A percentile compares a stretch with the other conserved stretches of the same genome.
phyloP scores from a whole-genome alignment of 768 basidiomycete genomes.

The Phanerochaete sordida region DNA sequence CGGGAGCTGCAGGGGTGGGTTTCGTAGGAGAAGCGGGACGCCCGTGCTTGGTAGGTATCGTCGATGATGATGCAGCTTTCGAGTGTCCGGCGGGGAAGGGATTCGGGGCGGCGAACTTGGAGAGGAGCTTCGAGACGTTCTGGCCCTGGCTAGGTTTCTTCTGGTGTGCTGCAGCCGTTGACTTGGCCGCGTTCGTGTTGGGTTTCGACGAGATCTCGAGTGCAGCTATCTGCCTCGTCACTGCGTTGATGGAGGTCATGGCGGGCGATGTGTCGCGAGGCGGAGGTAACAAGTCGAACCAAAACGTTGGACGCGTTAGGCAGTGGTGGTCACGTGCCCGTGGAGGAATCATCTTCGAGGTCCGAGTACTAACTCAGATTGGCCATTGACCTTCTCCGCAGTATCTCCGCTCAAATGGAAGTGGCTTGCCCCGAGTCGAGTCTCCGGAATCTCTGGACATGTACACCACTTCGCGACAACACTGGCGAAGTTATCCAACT shows the following conservation, averaged over 20 bases:
- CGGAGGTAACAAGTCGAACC: not conserved
- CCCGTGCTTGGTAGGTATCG: constrained; percentile 11
- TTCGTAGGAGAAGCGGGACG: constrained; percentile 27
- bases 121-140: constrained; percentile 61
- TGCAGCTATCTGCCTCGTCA: constrained; percentile 67
- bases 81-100: constrained; percentile 27
- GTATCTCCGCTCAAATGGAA: too few relatives aligned
- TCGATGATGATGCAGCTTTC: constrained; percentile 18
- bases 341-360: not conserved
- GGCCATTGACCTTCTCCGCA: too few relatives aligned
- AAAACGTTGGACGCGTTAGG: not conserved
- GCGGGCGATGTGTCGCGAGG: constrained; percentile 1
- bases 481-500: too few relatives aligned
- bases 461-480: too few relatives aligned
- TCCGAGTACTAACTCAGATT: not conserved
- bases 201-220: constrained; percentile 61
- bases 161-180: constrained; percentile 30
- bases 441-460: too few relatives aligned
- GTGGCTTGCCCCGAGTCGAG: too few relatives aligned
- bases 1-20: not conserved
- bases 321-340: not conserved
- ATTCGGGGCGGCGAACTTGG: constrained; percentile 71
- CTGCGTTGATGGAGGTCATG: constrained; percentile 46
- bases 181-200: constrained; percentile 25
- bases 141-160: constrained; percentile 58